Base-by-base conservation (phyloP, 768 basidiomycete species). In the Leccinum variicolor region DNA sequence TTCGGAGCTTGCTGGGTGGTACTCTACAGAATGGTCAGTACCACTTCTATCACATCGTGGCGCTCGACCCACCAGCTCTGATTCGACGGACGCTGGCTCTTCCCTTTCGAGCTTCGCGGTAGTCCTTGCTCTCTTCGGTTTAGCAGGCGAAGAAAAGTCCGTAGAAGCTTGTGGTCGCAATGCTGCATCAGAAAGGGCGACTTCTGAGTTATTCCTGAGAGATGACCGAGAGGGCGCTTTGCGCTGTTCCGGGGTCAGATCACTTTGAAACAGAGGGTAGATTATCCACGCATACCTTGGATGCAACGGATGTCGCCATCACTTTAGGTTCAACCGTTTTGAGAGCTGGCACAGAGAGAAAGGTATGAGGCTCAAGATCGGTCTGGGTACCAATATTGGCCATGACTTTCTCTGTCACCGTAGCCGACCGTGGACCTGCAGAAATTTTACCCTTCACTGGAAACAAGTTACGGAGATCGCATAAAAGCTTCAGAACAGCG, bases 401-500 rank as follows among this genome's bases (percentile, higher is more conserved):
- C 61, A 62, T 63, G 23, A 55, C 29, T 56, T 60, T 69, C 55
- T 54, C 52, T n/a, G 23, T 41, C 39, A 2, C n/a, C n/a, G 2
- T 41, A 19, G 39, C 39, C n/a, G n/a, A 19, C 39, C 39, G 39
- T 41, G 39, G 39, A 19, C 39, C 39, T 19, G 39, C 39, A 1
- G 50, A 36, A 17, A 53, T 50, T 25, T 56, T 53, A 53, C 62
- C 48, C 59, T 57, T 62, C 55, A 63, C 15, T 50, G 61, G 49
- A 56, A 64, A 45, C 31, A 58, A 52, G 19, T 64, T 57, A 51
- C 67, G 75, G 49, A 80, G 65, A 58, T 70, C 74, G 60, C 75
- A 80, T 17, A 81, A 61, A 59, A 78, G 65, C 79, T 80, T 57
- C n/a, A 29, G 50, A 29, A 11, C 13, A 34, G 34, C 36, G 36